Conservation (phyloP, 495 filamentous ascomycete genomes). For the Penicillium nucicola region DNA sequence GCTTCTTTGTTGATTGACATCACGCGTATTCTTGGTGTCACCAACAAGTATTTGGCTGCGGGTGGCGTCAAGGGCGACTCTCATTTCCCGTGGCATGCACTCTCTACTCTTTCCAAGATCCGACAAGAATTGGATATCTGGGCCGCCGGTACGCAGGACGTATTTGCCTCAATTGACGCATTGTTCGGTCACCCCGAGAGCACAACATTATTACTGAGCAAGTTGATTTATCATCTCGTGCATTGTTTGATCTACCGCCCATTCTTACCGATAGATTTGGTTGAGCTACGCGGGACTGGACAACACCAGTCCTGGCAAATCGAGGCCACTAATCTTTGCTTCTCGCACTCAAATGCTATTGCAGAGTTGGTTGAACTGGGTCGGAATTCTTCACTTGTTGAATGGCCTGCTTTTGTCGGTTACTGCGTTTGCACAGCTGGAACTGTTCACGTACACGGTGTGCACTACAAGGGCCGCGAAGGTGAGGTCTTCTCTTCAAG, state of each 20-base stretch:
- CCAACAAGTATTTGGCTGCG: slow-evolving; percentile 77
- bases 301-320: slow-evolving; percentile 92
- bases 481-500: slow-evolving; percentile 63
- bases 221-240: slow-evolving; percentile 79
- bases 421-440: slow-evolving; percentile 81
- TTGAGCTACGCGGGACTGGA: slow-evolving; percentile 70
- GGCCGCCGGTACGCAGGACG: slow-evolving; percentile 76
- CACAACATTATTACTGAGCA: slow-evolving; percentile 73
- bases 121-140: slow-evolving; percentile 80
- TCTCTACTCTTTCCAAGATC: slow-evolving; percentile 81
- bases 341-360: slow-evolving; percentile 83
- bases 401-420: slow-evolving; percentile 80
- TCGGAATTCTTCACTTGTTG: slow-evolving; percentile 58
- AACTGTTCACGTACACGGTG: slow-evolving; percentile 80
- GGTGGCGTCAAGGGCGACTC: slow-evolving; percentile 86
- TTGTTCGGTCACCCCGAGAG: slow-evolving; percentile 76
- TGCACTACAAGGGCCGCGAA: slow-evolving; percentile 68
- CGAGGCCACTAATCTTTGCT: slow-evolving; percentile 80
- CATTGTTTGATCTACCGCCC: slow-evolving; percentile 83
- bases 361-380: slow-evolving; percentile 78
- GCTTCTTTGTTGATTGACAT: slow-evolving; percentile 78
- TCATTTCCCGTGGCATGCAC: slow-evolving; percentile 83
- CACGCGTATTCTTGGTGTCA: slow-evolving; percentile 74
- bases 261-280: slow-evolving; percentile 78
- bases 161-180: slow-evolving; percentile 69